Evolutionary conservation across 192 early-diverging fungal genomes (phyloP).

Genomic region (Entomortierella parvispora): DNA sequence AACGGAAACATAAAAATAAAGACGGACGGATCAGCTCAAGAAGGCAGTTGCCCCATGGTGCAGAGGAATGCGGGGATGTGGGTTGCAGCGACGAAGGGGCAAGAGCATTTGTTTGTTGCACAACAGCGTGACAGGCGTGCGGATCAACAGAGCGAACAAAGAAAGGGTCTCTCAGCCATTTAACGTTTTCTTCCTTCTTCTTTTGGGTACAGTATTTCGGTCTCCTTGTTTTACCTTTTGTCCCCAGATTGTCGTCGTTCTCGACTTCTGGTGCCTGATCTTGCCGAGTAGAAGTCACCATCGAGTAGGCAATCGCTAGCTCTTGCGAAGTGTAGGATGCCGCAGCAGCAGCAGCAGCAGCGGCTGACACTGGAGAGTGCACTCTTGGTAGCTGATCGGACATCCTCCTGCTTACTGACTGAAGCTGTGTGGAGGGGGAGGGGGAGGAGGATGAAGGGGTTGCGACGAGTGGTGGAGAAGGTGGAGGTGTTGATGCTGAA

Average conservation of each 20-base stretch:
- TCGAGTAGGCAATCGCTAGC: slow-evolving; percentile 29
- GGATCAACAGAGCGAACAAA: no score
- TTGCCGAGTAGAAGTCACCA: slow-evolving; percentile 24
- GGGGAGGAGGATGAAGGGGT: neutral
- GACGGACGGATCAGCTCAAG: slow-evolving; percentile 4
- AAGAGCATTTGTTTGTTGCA: no score
- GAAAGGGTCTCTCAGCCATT: no score
- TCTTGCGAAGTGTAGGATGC: slow-evolving; percentile 23
- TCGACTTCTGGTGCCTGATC: slow-evolving; percentile 11
- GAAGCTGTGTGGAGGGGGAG: no score
- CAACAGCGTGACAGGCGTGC: no score
- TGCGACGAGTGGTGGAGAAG: neutral
- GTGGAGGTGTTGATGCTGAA: neutral
- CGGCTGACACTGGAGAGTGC: neutral
- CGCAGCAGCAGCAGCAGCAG: slow-evolving; percentile 16
- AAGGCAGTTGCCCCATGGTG: slow-evolving; percentile 32
- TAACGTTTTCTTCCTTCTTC: no score
- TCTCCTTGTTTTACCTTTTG: neutral
- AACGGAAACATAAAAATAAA: slow-evolving; percentile 31
- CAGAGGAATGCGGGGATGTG: neutral
- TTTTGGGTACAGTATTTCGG: neutral
- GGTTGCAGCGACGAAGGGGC: neutral
- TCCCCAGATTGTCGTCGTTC: neutral
- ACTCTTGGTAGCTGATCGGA: neutral
- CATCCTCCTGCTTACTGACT: slow-evolving; percentile 1